Base-by-base conservation (phyloP, 257 asterid genomes). In the Cruciata laevipes region DNA sequence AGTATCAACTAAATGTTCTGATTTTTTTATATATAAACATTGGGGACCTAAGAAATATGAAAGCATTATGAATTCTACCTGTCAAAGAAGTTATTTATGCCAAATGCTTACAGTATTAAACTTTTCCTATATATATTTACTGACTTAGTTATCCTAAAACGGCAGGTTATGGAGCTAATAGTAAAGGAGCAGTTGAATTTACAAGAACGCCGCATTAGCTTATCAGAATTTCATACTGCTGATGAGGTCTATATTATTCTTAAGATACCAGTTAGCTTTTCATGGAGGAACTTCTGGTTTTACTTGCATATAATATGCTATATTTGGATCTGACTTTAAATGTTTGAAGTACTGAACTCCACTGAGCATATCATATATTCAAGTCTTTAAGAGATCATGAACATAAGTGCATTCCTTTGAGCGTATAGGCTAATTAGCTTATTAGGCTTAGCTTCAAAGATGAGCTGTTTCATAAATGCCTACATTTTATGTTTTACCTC, bases 141-240 rank as follows among this genome's bases (percentile, higher is more conserved):
- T 8, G 8, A 16, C 44, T 9, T 30, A 30, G 18, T 66, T 44
- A 27, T 66, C 6, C 23, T 38, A n/a, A 33, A 3, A 70, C 44
- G 76, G 66, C 87, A 91, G 97, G 93, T 91, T 4, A 91, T 91
- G 83, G 89, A 83, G 31, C 89, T 91, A 63, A 84, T 77, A 55
- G 65, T 70, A 56, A 75, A 82, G 77, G 97, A 91, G 74, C 79
- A 77, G 31, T 70, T 88, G 68, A 80, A 71, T 70, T 61, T 83
- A 64, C 84, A 68, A 25, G 97, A 91, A 80, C 85, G 96, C 12
- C 84, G 88, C 10, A 77, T 91, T 47, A 88, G 91, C 76, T 75
- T 91, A 75, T 88, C 97, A 14, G 97, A 91, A 85, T 84, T 91
- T 78, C 92, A 91, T 75, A 85, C 93, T 51, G 97, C 96, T 59